phyloP scores from a whole-genome alignment of 257 asterid genomes.

The Petrea volubilis region DNA sequence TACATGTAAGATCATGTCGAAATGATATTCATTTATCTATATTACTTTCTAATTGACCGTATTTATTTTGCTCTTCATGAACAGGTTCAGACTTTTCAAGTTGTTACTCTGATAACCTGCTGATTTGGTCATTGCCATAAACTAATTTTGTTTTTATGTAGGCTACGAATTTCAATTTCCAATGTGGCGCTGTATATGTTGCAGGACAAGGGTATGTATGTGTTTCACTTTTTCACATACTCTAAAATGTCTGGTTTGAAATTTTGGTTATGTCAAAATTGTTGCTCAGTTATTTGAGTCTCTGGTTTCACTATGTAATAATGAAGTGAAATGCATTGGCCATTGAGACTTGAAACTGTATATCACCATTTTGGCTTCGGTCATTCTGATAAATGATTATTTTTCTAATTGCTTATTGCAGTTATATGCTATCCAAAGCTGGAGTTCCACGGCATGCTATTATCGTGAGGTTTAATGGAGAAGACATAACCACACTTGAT shows the following conservation, averaged over 20 bases:
- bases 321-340: conserved; percentile 13
- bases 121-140: conserved; percentile 3
- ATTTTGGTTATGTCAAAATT: conserved; percentile 8
- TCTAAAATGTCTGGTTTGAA: not conserved
- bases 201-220: conserved; percentile 89
- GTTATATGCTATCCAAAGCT: conserved; percentile 93
- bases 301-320: conserved; percentile 9
- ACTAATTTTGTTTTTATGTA: conserved; percentile 40
- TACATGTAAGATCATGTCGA: conserved; percentile 13
- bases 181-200: conserved; percentile 94
- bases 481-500: conserved; percentile 79
- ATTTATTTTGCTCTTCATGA: conserved; percentile 10
- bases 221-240: conserved; percentile 10
- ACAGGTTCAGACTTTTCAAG: not conserved
- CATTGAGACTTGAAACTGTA: conserved; percentile 6
- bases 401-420: conserved; percentile 33
- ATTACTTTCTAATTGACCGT: conserved; percentile 9
- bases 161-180: conserved; percentile 97
- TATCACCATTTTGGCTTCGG: not conserved
- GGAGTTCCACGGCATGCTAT: conserved; percentile 97
- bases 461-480: conserved; percentile 93
- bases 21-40: not conserved
- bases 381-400: conserved; percentile 11
- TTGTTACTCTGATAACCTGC: conserved; percentile 7
- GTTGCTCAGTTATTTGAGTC: not conserved